Evolutionary conservation across 164 flowering plant species (phyloP), one percentile per base, ranked within the genome.

Genomic region (Warburgia ugandensis): DNA sequence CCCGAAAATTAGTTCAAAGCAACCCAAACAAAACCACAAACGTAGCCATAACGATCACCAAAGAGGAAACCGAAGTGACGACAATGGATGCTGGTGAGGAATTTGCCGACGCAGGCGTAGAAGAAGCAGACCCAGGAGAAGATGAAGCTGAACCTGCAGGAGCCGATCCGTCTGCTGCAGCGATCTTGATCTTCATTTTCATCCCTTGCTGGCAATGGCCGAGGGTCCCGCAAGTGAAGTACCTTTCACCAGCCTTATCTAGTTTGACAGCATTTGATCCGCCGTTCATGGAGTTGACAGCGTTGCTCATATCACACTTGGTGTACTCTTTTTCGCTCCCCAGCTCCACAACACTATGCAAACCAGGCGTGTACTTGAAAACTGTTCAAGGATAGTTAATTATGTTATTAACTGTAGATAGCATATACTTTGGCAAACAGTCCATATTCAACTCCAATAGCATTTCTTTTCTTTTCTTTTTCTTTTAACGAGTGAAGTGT

Each of bases 131-230:
- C 5, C 70, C 14, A 4, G 78, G 31, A 1, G 68, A 37, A 7
- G 67, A 22, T 0, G 71, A 37, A 16, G 71, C 6, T 1, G 56
- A 32, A 1, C 67, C 40, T 7, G 69, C 13, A 0, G 70, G 40
- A 14, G 70, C 6, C 2, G 54, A 36, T 6, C 62, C 67, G 33
- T 30, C 52, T 0, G 68, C 71, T 0, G 74, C 27, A 22, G 66
- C 73, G 1, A 63, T 68, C 0, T 65, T 72, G 60, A 84, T 61
- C 70, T 79, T 84, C 16, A 84, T 38, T 63, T 84, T 84, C 92
- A 84, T 84, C 14, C 92, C 92, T 30, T 66, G 70, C 29, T 37
- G 72, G 33, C 92, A 84, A 32, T 84, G 88, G 37, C 88, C 86
- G 2, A 56, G 3, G 0, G 88, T 79, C 0, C 94, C 88, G 39